Base-by-base conservation (phyloP, 2,329 filamentous ascomycete species). In the Arthrinium puccinioides region DNA sequence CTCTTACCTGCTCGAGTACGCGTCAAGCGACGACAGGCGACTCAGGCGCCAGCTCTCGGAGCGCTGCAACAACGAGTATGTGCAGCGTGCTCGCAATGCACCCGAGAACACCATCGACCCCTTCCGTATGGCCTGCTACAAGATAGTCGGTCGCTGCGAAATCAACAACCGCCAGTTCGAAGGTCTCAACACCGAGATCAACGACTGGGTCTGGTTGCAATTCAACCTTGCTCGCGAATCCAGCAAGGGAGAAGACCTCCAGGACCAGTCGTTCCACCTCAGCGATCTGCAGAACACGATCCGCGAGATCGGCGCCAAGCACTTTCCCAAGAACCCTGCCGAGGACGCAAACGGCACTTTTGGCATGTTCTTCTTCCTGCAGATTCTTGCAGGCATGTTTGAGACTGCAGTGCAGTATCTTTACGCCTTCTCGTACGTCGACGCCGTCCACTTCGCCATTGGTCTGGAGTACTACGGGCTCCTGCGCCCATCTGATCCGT, bases 71-170 rank as follows among this genome's bases (percentile, higher is more conserved):
- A 87, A 84, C 45, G 89, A 96, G 55, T 96, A 94, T 61, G 84
- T 84, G 36, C 86, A 94, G 57, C 82, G 88, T 31, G 76, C 82
- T 19, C 82, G 87, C 46, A 87, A 94, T 52, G 86, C 86, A 1
- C 85, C 87, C 1, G 86, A 92, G 41, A 83, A 89, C 55, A 85
- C 86, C 2, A 80, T 94, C 45, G 92, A 98, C 57, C 92, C 92
- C 19, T 98, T 94, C 66, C 82, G 88, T 37, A 89, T 95, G 79
- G 89, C 90, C 32, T 96, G 92, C 60, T 97, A 97, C 72, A 97
- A 98, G 70, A 82, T 98, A 44, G 84, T 98, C 50, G 92, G 94
- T 31, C 87, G 80, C 31, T 82, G 79, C 49, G 80, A 83, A 51
- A 64, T 84, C 19, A 69, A 66, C 53, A 79, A 80, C 59, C 74